A percentile compares a stretch with the other conserved stretches of the same genome.
phyloP scores from a whole-genome alignment of 345 rosid genomes.

The Rhizophora apiculata region DNA sequence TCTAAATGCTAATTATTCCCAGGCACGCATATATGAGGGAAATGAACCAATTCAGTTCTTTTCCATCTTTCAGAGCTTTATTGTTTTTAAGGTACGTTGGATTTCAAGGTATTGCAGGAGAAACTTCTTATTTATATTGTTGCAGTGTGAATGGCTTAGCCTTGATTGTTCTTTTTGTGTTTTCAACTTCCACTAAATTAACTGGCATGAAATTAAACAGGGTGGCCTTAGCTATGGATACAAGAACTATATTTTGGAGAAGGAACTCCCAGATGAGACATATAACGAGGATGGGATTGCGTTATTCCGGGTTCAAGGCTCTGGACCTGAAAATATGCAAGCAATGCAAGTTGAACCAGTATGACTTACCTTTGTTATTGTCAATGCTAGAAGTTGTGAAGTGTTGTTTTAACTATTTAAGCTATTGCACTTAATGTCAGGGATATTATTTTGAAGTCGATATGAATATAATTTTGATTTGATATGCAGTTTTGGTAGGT shows the following conservation, averaged over 20 bases:
- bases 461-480: too few relatives aligned
- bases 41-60: constrained; percentile 87
- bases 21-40: constrained; percentile 93
- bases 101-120: not conserved
- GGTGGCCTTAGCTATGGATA: constrained; percentile 89
- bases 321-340: constrained; percentile 99
- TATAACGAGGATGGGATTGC: constrained; percentile 78
- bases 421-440: not conserved
- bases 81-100: constrained; percentile 73
- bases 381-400: not conserved
- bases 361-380: constrained; percentile 26
- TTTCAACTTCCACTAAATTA: constrained; percentile 4
- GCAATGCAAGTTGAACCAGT: constrained; percentile 95
- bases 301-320: constrained; percentile 83
- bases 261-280: constrained; percentile 73
- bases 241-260: constrained; percentile 69
- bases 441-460: too few relatives aligned
- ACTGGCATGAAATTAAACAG: constrained; percentile 40
- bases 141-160: constrained; percentile 1
- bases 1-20: constrained; percentile 21
- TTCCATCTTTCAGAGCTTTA: constrained; percentile 83
- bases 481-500: too few relatives aligned
- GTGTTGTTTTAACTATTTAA: constrained; percentile 1
- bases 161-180: not conserved
- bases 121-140: not conserved